These are phyloP conservation scores for Fusarium verrucosum DNA, from an alignment of 2,329 filamentous ascomycete genomes.

Conservation along the genomic window DNA sequence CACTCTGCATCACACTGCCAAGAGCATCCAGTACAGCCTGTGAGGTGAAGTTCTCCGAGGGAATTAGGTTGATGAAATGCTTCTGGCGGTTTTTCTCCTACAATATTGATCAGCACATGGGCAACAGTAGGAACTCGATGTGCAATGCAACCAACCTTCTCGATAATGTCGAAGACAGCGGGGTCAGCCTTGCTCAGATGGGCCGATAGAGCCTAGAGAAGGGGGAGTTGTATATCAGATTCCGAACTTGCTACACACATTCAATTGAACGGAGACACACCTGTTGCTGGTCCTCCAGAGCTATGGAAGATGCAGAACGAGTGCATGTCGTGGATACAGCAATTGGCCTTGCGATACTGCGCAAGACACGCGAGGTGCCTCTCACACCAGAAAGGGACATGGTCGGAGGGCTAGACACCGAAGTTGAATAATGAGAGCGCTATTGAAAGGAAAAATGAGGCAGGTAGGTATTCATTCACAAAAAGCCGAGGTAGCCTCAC, in stretches of 20 bases:
- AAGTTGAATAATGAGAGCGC: background rate
- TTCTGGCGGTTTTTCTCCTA: conserved; percentile 96
- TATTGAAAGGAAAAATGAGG: conserved; percentile 2
- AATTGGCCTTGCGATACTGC: conserved; percentile 51
- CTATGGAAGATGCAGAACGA: conserved; percentile 57
- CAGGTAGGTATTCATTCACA: conserved; percentile 21
- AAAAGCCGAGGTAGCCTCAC: conserved; percentile 2
- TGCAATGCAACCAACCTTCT: conserved; percentile 70
- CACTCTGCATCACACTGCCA: conserved; percentile 95
- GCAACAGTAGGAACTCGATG: background rate
- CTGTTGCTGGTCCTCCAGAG: conserved; percentile 67
- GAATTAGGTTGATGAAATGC: conserved; percentile 97
- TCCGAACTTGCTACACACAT: background rate
- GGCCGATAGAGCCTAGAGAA: conserved; percentile 78
- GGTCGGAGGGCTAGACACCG: conserved; percentile 21
- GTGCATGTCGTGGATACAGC: conserved; percentile 36
- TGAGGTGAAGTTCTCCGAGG: conserved; percentile 95
- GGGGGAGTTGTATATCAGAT: conserved; percentile 28
- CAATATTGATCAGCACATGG: background rate
- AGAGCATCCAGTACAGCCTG: conserved; percentile 91
- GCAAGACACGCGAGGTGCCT: conserved; percentile 59
- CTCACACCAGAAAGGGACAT: conserved; percentile 62
- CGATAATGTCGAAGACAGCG: conserved; percentile 85
- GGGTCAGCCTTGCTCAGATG: conserved; percentile 87
- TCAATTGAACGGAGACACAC: conserved; percentile 51